phyloP scores from a whole-genome alignment of 2,329 filamentous ascomycete species.

The Neurospora sp. region DNA sequence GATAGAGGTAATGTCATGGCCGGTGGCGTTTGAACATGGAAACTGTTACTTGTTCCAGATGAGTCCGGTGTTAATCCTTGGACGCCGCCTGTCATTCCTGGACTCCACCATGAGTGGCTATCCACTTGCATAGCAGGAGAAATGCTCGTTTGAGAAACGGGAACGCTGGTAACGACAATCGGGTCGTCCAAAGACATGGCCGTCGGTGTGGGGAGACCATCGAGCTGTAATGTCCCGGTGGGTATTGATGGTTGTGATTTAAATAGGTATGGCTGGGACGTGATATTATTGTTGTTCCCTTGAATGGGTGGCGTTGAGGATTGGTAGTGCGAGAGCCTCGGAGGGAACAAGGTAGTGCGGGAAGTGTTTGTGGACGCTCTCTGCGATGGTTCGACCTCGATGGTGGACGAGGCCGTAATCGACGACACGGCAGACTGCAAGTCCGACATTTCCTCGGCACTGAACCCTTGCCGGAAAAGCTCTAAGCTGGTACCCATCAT shows the following conservation, averaged over 20 bases:
- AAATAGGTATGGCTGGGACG: slow-evolving; percentile 12
- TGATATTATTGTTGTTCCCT: slow-evolving; percentile 1
- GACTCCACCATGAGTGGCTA: slow-evolving; percentile 12
- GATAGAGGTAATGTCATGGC: background rate
- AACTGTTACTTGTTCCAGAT: slow-evolving; percentile 3
- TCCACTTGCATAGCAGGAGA: slow-evolving; percentile 2
- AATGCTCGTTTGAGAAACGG: slow-evolving; percentile 7
- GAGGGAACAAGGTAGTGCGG: slow-evolving; percentile 14
- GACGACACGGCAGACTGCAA: slow-evolving; percentile 15
- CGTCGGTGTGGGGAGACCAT: slow-evolving; percentile 1
- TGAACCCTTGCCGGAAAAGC: slow-evolving; percentile 13
- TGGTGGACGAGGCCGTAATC: slow-evolving; percentile 12
- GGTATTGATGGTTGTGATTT: slow-evolving; percentile 7
- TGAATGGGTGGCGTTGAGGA: slow-evolving; percentile 4
- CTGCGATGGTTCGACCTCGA: slow-evolving; percentile 10
- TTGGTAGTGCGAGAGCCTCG: slow-evolving; percentile 6
- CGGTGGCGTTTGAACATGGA: slow-evolving; percentile 9
- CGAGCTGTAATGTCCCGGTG: slow-evolving; percentile 1
- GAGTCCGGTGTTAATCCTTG: slow-evolving; percentile 7
- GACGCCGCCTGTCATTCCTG: slow-evolving; percentile 7
- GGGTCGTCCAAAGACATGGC: slow-evolving; percentile 15
- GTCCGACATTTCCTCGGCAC: slow-evolving; percentile 8
- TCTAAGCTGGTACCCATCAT: background rate
- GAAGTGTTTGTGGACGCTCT: slow-evolving; percentile 14
- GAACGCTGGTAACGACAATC: slow-evolving; percentile 1